phyloP scores from a whole-genome alignment of 2,329 filamentous ascomycete species.

The Pseudohalonectria lignicola region DNA sequence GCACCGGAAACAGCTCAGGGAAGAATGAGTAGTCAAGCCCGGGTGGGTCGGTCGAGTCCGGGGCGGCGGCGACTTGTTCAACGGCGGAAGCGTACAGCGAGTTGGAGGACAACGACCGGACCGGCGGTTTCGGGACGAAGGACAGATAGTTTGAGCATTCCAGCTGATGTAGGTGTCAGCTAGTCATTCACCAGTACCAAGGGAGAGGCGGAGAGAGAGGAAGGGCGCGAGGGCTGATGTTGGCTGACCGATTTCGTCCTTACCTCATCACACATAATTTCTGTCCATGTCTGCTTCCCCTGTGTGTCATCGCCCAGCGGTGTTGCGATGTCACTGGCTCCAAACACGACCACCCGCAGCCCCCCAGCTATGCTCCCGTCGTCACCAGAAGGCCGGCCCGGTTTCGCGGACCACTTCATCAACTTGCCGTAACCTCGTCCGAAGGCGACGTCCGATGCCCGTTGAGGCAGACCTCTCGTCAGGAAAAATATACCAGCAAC shows the following conservation, averaged over 20 bases:
- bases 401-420: conserved; percentile 6
- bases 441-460: conserved; percentile 10
- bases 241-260: no score
- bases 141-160: conserved; percentile 33
- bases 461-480: conserved; percentile 9
- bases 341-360: conserved; percentile 40
- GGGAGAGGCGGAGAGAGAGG: no score
- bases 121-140: conserved; percentile 24
- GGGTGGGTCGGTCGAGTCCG: conserved; percentile 19
- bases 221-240: no score
- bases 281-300: conserved; percentile 29
- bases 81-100: conserved; percentile 37
- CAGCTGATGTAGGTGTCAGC: no score
- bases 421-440: conserved; percentile 8
- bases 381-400: conserved; percentile 3
- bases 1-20: conserved; percentile 28
- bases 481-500: conserved; percentile 12
- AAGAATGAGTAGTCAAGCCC: conserved; percentile 33
- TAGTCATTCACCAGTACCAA: no score
- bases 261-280: conserved; percentile 36
- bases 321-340: conserved; percentile 34
- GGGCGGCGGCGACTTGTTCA: conserved; percentile 18
- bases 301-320: conserved; percentile 11
- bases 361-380: conserved; percentile 14
- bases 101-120: conserved; percentile 39